These are phyloP conservation scores for Pelargonium myrrhifolium DNA, from an alignment of 441 rosid genomes.

Conservation along the genomic window DNA sequence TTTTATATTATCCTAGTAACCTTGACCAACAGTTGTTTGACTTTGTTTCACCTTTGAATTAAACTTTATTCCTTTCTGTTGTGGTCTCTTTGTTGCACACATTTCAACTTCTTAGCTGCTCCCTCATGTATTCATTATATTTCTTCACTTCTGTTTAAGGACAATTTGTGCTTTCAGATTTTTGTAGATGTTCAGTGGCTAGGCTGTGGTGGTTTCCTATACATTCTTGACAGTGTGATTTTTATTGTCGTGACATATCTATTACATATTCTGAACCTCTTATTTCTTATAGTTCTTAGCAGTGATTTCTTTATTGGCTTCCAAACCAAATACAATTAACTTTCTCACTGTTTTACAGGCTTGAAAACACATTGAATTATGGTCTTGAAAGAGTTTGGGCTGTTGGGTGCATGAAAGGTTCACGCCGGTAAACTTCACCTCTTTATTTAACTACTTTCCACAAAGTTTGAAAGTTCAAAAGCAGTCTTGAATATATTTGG, in stretches of 20 bases:
- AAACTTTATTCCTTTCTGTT: neutral
- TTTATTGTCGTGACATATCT: neutral
- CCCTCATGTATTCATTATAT: neutral
- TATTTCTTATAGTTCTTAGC: neutral
- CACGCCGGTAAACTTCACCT: slow-evolving; percentile 50
- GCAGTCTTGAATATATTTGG: neutral
- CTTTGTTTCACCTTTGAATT: neutral
- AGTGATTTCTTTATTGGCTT: neutral
- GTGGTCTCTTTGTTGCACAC: neutral
- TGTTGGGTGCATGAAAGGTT: slow-evolving; percentile 60
- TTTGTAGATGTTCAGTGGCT: neutral
- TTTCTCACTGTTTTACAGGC: slow-evolving; percentile 42
- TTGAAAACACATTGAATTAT: slow-evolving; percentile 74
- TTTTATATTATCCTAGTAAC: neutral
- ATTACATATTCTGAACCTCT: neutral
- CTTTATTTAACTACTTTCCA: neutral
- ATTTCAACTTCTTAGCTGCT: neutral
- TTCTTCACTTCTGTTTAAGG: neutral
- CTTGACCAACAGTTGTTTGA: neutral
- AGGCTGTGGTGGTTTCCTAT: neutral
- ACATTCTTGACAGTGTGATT: neutral
- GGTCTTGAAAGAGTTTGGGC: slow-evolving; percentile 95
- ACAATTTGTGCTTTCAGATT: neutral
- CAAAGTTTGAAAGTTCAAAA: neutral
- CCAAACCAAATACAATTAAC: slow-evolving; percentile 1